Evolutionary conservation across 2,329 filamentous ascomycete genomes (phyloP).

Genomic region (Xylariaceae sp.): DNA sequence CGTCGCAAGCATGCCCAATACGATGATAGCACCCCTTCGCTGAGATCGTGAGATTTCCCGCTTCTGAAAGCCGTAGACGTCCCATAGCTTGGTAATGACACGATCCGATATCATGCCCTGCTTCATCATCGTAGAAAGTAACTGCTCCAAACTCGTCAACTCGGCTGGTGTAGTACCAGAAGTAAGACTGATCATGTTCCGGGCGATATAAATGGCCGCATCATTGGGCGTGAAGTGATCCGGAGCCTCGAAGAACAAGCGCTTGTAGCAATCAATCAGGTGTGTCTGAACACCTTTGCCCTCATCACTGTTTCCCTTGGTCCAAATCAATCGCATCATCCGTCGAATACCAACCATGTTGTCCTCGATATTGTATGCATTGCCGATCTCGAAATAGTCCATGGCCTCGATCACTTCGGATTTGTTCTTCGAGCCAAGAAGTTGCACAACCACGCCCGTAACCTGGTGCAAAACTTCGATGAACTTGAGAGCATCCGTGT

Average conservation of each 20-base stretch:
- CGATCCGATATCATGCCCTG: constrained; percentile 77
- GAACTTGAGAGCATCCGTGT: constrained; percentile 87
- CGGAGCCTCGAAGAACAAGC: constrained; percentile 92
- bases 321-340: constrained; percentile 98
- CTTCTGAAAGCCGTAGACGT: constrained; percentile 92
- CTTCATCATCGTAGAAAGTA: constrained; percentile 97
- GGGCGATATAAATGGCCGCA: constrained; percentile 88
- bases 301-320: constrained; percentile 98
- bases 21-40: constrained; percentile 87
- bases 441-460: constrained; percentile 74
- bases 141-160: constrained; percentile 88
- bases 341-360: constrained; percentile 87
- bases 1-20: constrained; percentile 91
- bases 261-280: constrained; percentile 92
- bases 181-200: constrained; percentile 98
- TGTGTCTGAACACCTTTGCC: constrained; percentile 97
- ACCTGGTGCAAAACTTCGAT: constrained; percentile 86
- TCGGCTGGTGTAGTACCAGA: constrained; percentile 94
- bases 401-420: constrained; percentile 98
- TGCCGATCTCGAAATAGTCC: constrained; percentile 93
- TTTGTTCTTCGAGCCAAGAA: constrained; percentile 93
- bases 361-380: constrained; percentile 93
- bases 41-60: constrained; percentile 89
- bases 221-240: constrained; percentile 83
- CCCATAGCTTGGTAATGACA: constrained; percentile 91